Base-by-base conservation (phyloP, 768 basidiomycete species). In the Tricholoma hemisulphureum region DNA sequence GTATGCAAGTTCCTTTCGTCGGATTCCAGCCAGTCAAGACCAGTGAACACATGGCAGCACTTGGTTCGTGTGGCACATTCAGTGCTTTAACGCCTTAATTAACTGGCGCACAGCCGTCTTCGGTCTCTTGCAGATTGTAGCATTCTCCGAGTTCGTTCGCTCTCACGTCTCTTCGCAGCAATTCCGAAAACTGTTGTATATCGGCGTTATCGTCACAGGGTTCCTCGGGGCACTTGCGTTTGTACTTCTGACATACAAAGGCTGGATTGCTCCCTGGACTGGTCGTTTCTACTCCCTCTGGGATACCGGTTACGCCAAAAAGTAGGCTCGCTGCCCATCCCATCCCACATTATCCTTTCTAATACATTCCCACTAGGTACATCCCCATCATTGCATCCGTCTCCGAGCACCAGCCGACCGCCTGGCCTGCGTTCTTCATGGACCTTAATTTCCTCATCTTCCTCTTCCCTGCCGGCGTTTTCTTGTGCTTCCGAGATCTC, bases 371-470 rank as follows among this genome's bases (percentile, higher is more conserved):
- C 51, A 39, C 6, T 66, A 93, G 91, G 67, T 89, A 94, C 69
- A 93, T 97, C 65, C 95, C 95, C 24, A 98, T 98, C 75, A 98
- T 99, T 65, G 97, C 97, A 9, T 98, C 95, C 16, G 97, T 99
- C 34, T 97, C 95, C 18, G 97, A 98, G 76, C 97, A 99, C 76
- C 97, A 99, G 71, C 97, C 97, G 16, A 98, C 97, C 5, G 97
- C 97, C 34, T 99, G 97, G 97, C 96, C 97, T 9, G 90, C 97
- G 2, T 98, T 98, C 83, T 98, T 96, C 80, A 98, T 98, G 89
- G 97, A 99, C 71, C 87, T 99, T 55, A 91, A 97, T 66, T 89
- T 98, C 83, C 87, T 99, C 69, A 90, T 98, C 62, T 98, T 95
- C 84, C 76, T 95, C 51, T 99, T 99, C 86, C 97, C 97, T 3